Evolutionary conservation across 139 green algal species (phyloP).

Genomic region (Chlorokybus atmophyticus): DNA sequence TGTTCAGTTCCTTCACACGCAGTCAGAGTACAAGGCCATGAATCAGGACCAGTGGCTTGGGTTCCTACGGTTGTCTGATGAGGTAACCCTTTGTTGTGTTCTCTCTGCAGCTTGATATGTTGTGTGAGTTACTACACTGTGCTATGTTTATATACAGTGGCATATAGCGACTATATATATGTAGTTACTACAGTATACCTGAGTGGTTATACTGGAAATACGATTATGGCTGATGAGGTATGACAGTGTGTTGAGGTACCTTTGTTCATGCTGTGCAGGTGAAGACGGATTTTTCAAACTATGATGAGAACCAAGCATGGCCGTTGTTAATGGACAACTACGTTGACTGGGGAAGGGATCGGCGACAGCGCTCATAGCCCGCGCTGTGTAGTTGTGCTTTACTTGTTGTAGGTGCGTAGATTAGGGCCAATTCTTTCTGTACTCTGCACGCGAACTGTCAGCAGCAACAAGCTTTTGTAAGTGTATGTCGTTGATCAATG

Average conservation of each 20-base stretch:
- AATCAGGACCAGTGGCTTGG: slow-evolving; percentile 45
- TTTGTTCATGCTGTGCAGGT: too few relatives aligned
- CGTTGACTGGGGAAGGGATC: slow-evolving; percentile 38
- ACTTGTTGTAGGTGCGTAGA: too few relatives aligned
- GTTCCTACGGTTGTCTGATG: slow-evolving; percentile 39
- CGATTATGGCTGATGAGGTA: background rate
- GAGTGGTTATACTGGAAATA: background rate
- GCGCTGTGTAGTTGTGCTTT: too few relatives aligned
- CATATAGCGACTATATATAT: slow-evolving; percentile 3
- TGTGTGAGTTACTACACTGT: background rate
- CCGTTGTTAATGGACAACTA: slow-evolving; percentile 49
- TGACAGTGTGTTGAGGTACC: too few relatives aligned
- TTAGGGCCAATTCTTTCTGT: too few relatives aligned
- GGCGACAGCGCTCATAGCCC: slow-evolving; percentile 9
- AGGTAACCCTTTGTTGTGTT: slow-evolving; percentile 23
- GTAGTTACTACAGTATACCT: background rate
- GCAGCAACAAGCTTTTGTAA: too few relatives aligned
- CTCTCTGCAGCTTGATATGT: background rate
- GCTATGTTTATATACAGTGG: slow-evolving; percentile 3
- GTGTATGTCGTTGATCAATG: too few relatives aligned
- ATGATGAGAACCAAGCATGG: slow-evolving; percentile 48
- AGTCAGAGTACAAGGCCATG: slow-evolving; percentile 43
- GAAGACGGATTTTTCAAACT: slow-evolving; percentile 35
- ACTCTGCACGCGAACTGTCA: too few relatives aligned
- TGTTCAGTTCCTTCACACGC: slow-evolving; percentile 28